A percentile compares a stretch with the other conserved stretches of the same genome.
Conservation (phyloP, 805 yeast genomes). For the Nakazawaea molendinolei region DNA sequence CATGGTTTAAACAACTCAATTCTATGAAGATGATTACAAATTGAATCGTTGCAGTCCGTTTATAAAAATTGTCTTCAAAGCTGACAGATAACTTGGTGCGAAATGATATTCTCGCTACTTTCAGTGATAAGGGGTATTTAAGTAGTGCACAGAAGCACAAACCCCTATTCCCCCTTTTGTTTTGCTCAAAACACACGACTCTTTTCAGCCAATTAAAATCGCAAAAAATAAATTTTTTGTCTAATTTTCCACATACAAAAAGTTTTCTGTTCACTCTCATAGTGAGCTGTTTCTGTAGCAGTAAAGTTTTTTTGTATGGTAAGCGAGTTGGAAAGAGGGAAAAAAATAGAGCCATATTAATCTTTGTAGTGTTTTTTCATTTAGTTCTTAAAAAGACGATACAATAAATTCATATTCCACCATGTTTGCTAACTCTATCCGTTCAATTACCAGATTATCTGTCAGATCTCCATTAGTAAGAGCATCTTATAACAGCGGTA, state of each 20-base stretch:
- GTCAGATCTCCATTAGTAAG: constrained; percentile 16
- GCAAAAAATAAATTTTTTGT: constrained; percentile 1
- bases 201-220: constrained; percentile 6
- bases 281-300: no score
- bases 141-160: no score
- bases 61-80: neutral
- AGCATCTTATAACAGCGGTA: constrained; percentile 14
- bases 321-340: neutral
- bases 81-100: no score
- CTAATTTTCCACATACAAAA: no score
- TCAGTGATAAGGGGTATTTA: no score
- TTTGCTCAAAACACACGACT: constrained; percentile 1
- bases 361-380: neutral
- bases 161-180: no score
- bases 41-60: neutral
- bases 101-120: no score
- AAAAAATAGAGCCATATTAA: neutral
- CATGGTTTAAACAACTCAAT: constrained; percentile 2
- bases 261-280: no score
- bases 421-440: constrained; percentile 28
- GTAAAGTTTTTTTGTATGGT: no score
- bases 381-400: no score
- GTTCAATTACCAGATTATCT: constrained; percentile 28
- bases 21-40: neutral
- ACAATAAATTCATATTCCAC: constrained; percentile 1